Conservation (phyloP, 768 basidiomycete species). For the Amanita rimosa region DNA sequence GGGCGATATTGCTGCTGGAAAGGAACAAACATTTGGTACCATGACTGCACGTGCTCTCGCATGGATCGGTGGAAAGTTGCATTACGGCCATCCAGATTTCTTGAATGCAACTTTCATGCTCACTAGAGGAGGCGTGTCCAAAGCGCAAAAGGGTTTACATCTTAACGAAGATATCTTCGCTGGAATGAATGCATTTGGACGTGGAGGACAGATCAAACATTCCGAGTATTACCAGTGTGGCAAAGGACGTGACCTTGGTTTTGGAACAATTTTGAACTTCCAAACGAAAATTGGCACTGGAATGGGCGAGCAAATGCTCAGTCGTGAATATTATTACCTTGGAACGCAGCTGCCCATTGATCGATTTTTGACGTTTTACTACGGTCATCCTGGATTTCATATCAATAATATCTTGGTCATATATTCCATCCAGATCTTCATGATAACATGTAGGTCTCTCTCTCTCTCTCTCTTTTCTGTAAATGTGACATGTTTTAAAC, state of each 20-base stretch:
- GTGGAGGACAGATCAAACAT: conserved; percentile 98
- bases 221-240: conserved; percentile 99
- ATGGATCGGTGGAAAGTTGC: conserved; percentile 97
- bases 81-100: conserved; percentile 99
- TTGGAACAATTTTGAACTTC: conserved; percentile 98
- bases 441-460: conserved; percentile 71
- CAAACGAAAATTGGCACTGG: conserved; percentile 99
- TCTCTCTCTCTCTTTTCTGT: too few species aligned
- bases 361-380: conserved; percentile 99
- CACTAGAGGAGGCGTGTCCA: conserved; percentile 96
- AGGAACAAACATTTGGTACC: conserved; percentile 99
- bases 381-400: conserved; percentile 98
- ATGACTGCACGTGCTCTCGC: conserved; percentile 91
- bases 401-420: conserved; percentile 99
- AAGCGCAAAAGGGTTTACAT: conserved; percentile 97
- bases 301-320: conserved; percentile 99
- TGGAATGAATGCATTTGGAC: conserved; percentile 97
- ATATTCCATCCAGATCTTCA: conserved; percentile 95
- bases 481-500: conserved; percentile 1
- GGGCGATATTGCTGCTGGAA: conserved; percentile 97
- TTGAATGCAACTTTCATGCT: conserved; percentile 97
- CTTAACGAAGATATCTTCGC: conserved; percentile 99
- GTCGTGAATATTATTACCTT: conserved; percentile 97
- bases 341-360: conserved; percentile 98
- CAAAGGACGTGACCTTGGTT: conserved; percentile 98